Evolutionary conservation across 768 basidiomycete genomes (phyloP).

Genomic region (Rhizopogon vesiculosus): DNA sequence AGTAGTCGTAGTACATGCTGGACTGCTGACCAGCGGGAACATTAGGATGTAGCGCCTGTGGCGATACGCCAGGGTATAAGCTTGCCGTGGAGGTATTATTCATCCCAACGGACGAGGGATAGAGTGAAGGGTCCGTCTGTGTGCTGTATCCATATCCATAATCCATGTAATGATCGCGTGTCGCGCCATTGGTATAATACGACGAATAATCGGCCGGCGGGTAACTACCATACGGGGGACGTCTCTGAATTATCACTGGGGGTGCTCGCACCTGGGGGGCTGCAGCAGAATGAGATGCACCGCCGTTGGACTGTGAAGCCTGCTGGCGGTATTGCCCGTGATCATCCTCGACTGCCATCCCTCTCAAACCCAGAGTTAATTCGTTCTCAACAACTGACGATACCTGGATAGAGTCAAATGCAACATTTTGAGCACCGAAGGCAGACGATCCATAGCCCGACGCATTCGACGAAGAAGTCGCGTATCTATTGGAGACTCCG

Average conservation of each 20-base stretch:
- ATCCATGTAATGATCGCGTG: constrained; percentile 47
- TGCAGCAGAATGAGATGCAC: constrained; percentile 23
- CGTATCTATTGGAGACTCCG: constrained; percentile 34
- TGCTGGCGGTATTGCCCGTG: constrained; percentile 37
- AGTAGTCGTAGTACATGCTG: constrained; percentile 57
- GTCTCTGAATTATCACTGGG: constrained; percentile 37
- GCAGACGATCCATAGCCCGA: constrained; percentile 26
- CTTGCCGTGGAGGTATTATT: constrained; percentile 38
- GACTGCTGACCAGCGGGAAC: constrained; percentile 41
- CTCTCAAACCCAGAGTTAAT: constrained; percentile 52
- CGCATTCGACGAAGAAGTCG: constrained; percentile 42
- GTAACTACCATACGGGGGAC: constrained; percentile 45
- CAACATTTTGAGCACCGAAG: constrained; percentile 25
- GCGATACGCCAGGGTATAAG: constrained; percentile 45
- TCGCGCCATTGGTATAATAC: constrained; percentile 51
- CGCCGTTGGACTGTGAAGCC: constrained; percentile 23
- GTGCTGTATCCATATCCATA: constrained; percentile 55
- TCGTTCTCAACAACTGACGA: constrained; percentile 46
- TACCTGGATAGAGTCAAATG: constrained; percentile 34
- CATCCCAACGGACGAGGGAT: constrained; percentile 41
- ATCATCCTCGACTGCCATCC: constrained; percentile 58
- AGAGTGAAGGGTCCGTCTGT: constrained; percentile 46
- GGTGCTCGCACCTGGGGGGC: constrained; percentile 38
- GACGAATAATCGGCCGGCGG: constrained; percentile 53
- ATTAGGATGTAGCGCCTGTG: constrained; percentile 40